Evolutionary conservation across 2,329 filamentous ascomycete genomes (phyloP), one percentile per base, ranked within the genome.

Genomic region (Fusarium burgessii): DNA sequence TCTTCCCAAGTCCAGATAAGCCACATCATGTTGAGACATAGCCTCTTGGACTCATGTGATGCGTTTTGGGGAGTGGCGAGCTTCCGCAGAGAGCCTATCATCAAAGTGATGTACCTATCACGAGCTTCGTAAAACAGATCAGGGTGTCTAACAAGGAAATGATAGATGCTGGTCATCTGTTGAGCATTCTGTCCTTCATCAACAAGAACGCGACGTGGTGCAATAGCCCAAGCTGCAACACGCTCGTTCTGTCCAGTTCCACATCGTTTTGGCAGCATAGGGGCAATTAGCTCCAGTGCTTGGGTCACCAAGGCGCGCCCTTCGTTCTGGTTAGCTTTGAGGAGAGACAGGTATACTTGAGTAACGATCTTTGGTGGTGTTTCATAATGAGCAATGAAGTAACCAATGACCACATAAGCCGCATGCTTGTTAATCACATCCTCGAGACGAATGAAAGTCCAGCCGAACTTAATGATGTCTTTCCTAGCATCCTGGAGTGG

Each of bases 361-460:
- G 93, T 92, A 6, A 96, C 94, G 60, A 99, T 98, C 86, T 98
- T 99, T 15, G 93, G 88, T 0, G 96, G 97, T 0, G 96, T 98
- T 75, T 99, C 97, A 78, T 97, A 99, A 71, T 97, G 93, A 1
- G 94, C 93, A 75, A 99, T 98, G 83, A 99, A 99, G 81, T 98
- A 99, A 5, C 93, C 94, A 67, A 99, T 97, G 9, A 99, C 90
- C 8, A 98, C 95, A 76, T 99, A 99, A 5, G 96, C 95, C 1
- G 95, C 96, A 79, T 98, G 96, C 81, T 99, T 99, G 85, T 98
- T 99, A 84, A 99, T 97, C 62, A 97, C 93, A 80, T 99, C 96
- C 77, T 99, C 97, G n/a, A 99, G 88, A 27, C 93, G 90, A 76
- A 99, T 99, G 78, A 97, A 98, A 20, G 95, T 97, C 96, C 96